Percentiles rank a stretch among this genome's conserved stretches.
Evolutionary conservation across 2,329 filamentous ascomycete species (phyloP).

Genomic region (Celoporthe dispersa): DNA sequence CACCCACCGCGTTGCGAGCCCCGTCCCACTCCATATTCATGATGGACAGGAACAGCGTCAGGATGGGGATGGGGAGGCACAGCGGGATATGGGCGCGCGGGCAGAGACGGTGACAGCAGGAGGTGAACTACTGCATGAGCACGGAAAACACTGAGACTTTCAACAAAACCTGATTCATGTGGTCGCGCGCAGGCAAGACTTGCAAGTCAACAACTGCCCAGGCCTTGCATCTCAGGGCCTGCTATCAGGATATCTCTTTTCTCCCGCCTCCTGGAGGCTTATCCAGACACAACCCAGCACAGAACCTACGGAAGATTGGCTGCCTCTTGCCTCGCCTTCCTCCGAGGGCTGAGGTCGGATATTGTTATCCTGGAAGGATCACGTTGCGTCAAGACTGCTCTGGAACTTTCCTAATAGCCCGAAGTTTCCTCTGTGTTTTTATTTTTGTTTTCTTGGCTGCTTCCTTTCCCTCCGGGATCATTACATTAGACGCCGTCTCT

Average conservation of each 20-base stretch:
- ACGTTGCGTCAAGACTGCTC: not conserved
- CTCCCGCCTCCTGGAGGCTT: not conserved
- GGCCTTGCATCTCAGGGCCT: not conserved
- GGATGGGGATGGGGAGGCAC: not conserved
- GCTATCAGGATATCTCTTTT: not conserved
- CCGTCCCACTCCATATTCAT: conserved; percentile 7
- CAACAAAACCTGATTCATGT: not conserved
- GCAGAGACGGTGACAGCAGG: not conserved
- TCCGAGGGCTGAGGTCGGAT: conserved; percentile 1
- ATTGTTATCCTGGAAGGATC: conserved; percentile 2
- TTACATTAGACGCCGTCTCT: not conserved
- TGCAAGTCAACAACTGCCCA: not conserved
- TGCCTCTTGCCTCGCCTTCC: not conserved
- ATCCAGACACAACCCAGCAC: not conserved
- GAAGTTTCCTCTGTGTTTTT: not conserved
- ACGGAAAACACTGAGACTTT: not conserved
- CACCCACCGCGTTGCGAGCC: not conserved
- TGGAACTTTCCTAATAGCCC: not conserved
- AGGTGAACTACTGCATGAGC: not conserved
- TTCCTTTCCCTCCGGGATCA: not conserved
- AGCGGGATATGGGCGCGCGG: not conserved
- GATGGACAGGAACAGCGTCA: not conserved
- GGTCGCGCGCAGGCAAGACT: not conserved
- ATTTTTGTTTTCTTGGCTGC: not conserved
- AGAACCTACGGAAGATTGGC: not conserved